Base-by-base conservation (phyloP, 2,329 filamentous ascomycete species). In the Penicillium sp. region DNA sequence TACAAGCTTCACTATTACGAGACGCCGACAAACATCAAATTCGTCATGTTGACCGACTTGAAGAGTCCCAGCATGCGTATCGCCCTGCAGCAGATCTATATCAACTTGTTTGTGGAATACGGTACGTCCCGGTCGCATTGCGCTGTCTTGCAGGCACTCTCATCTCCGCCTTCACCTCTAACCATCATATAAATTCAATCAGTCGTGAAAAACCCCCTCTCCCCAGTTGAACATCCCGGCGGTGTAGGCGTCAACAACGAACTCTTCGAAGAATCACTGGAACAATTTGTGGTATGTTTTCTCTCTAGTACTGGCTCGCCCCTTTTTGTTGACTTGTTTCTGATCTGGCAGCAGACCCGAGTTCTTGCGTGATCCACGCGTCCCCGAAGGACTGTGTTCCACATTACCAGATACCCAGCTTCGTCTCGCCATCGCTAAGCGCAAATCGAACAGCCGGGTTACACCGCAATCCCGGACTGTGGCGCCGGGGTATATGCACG, bases 1-100 rank as follows among this genome's bases (percentile, higher is more conserved):
- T 99, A 99, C 81, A 97, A 97, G 77, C 84, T 99, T 64, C 94
- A 99, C 77, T 99, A 96, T 79, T 99, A 97, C 81, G 94, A 99
- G 80, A 97, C 94, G 10, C 91, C 92, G 1, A 94, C 91, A 46
- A 95, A 90, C 71, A 86, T 96, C 74, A 95, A 96, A 69, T 95
- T 97, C 69, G 91, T 97, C 68, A 90, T 99, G 87, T 81, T 97
- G 68, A 97, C 94, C 20, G 94, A 97, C 75, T 90, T 89, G 30
- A 88, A 85, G 61, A 89, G 90, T 51, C 84, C 89, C 61, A 97
- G 91, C 74, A 93, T 99, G 85, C 85, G 92, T 37, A 91, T 95
- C 64, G 93, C 96, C 18, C 76, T 99, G 66, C 92, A 99, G 71
- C 94, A 99, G 80, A 97, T 99, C 57, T 99, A 97, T 73, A 95